phyloP scores from a whole-genome alignment of 768 basidiomycete genomes.

The Trametes elegans region DNA sequence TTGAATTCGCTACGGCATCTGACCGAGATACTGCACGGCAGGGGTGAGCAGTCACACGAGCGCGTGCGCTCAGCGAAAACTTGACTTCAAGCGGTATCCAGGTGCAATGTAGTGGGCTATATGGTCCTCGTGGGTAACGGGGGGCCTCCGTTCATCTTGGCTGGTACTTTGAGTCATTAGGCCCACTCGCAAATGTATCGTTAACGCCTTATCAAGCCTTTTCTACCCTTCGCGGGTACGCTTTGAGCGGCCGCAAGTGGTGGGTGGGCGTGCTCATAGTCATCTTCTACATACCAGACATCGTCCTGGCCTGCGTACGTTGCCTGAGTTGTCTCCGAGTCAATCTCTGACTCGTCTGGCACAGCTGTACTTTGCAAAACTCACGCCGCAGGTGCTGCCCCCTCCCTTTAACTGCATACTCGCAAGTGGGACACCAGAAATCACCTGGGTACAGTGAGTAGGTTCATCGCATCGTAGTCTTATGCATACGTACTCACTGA shows the following conservation, averaged over 20 bases:
- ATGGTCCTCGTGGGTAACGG: slow-evolving; percentile 7
- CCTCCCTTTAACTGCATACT: slow-evolving; percentile 6
- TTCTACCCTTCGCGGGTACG: slow-evolving; percentile 8
- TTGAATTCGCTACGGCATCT: not conserved
- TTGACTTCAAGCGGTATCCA: not conserved
- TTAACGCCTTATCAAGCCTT: not conserved
- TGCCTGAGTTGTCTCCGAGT: not conserved
- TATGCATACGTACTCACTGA: too few relatives aligned
- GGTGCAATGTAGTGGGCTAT: slow-evolving; percentile 2
- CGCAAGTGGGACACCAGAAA: not conserved
- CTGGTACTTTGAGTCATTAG: not conserved
- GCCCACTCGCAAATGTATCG: not conserved
- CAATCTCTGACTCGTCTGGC: not conserved
- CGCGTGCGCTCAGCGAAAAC: not conserved
- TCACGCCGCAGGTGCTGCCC: not conserved
- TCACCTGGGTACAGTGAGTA: slow-evolving; percentile 1
- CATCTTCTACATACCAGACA: not conserved
- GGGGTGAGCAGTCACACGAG: not conserved
- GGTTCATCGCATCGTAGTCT: too few relatives aligned
- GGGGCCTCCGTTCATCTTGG: slow-evolving; percentile 8
- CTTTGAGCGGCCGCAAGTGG: slow-evolving; percentile 4
- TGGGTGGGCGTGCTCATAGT: not conserved
- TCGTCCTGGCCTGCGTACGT: not conserved
- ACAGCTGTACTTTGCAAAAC: slow-evolving; percentile 1
- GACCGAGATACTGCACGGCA: not conserved